These are phyloP conservation scores for Naumovozyma castellii DNA, from an alignment of 805 yeast genomes.

Conservation along the genomic window DNA sequence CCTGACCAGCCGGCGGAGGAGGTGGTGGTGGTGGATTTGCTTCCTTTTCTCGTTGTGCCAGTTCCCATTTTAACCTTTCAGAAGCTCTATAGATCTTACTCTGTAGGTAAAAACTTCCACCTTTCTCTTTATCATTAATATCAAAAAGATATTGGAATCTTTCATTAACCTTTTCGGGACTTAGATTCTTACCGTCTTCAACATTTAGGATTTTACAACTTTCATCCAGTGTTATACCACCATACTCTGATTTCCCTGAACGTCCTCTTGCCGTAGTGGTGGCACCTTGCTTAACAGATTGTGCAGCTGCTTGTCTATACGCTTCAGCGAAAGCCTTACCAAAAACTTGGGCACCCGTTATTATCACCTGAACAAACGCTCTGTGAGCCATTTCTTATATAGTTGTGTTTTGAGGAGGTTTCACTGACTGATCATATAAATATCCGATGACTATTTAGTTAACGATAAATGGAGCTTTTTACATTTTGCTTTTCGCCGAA, in stretches of 20 bases:
- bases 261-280: slow-evolving; percentile 30
- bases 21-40: not conserved
- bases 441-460: not conserved
- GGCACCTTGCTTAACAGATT: slow-evolving; percentile 66
- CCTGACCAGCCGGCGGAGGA: not conserved
- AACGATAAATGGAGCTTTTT: too few species aligned
- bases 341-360: slow-evolving; percentile 92
- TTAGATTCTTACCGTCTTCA: slow-evolving; percentile 45
- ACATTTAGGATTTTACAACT: slow-evolving; percentile 85
- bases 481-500: too few species aligned
- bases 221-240: slow-evolving; percentile 81
- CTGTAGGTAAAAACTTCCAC: slow-evolving; percentile 91
- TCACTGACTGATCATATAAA: too few species aligned
- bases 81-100: slow-evolving; percentile 90
- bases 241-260: slow-evolving; percentile 35
- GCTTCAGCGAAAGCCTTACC: slow-evolving; percentile 97
- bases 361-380: slow-evolving; percentile 74
- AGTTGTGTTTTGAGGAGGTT: too few species aligned
- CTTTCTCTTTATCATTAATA: slow-evolving; percentile 85
- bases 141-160: slow-evolving; percentile 78
- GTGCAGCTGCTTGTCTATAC: slow-evolving; percentile 91
- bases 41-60: slow-evolving; percentile 28
- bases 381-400: slow-evolving; percentile 64
- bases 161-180: slow-evolving; percentile 49
- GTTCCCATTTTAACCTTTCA: slow-evolving; percentile 77